Conservation (phyloP, 768 basidiomycete genomes). For the Chiua virens region DNA sequence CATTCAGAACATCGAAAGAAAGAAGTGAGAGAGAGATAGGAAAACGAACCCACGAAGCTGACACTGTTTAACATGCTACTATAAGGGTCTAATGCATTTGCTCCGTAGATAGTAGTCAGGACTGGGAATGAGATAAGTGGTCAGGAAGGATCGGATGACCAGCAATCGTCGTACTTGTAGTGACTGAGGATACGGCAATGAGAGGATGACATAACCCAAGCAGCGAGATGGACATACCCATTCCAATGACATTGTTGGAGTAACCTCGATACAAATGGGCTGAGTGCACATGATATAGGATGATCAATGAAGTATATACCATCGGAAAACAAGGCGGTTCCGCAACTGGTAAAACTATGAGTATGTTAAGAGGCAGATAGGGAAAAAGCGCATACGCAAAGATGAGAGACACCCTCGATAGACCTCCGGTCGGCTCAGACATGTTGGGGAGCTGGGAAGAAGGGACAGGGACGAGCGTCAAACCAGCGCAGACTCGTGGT, state of each 20-base stretch:
- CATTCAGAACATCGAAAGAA: conserved; percentile 63
- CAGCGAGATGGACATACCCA: conserved; percentile 46
- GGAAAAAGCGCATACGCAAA: conserved; percentile 61
- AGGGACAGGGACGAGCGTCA: background rate
- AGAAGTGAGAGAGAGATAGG: conserved; percentile 64
- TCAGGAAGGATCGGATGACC: background rate
- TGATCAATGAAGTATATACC: conserved; percentile 40
- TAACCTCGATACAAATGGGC: conserved; percentile 50
- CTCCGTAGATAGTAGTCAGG: conserved; percentile 68
- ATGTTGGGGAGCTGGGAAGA: conserved; percentile 10
- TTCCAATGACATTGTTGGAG: conserved; percentile 77
- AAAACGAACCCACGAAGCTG: conserved; percentile 77
- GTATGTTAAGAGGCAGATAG: background rate
- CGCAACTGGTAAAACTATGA: conserved; percentile 51
- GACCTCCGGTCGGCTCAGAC: conserved; percentile 16
- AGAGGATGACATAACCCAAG: background rate
- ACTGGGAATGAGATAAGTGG: conserved; percentile 41
- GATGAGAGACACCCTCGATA: conserved; percentile 72
- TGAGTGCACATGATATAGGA: conserved; percentile 1
- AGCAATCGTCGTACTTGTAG: conserved; percentile 51
- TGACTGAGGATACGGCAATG: conserved; percentile 44
- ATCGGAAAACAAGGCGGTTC: conserved; percentile 86
- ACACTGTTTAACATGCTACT: conserved; percentile 62
- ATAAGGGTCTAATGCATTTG: conserved; percentile 51
- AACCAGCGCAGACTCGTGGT: background rate